Evolutionary conservation across 306 rosid species (phyloP).

Genomic region (Fragaria nilgerrensis): DNA sequence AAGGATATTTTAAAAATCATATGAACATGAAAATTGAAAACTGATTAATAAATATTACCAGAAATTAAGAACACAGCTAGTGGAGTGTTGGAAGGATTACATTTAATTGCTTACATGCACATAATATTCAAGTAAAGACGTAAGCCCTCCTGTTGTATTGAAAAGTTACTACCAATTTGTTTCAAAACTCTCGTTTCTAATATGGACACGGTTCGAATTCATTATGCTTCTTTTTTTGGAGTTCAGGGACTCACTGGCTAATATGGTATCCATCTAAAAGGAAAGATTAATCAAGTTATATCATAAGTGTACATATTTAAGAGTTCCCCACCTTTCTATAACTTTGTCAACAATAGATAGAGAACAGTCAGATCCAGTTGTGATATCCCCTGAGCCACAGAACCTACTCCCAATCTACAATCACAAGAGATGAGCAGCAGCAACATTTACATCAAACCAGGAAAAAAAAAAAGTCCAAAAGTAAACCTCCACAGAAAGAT

Average conservation of each 20-base stretch:
- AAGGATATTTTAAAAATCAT: not conserved
- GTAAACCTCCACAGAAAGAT: not conserved
- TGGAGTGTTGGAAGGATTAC: not conserved
- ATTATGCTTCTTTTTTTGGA: not conserved
- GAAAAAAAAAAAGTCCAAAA: not conserved
- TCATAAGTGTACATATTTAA: not conserved
- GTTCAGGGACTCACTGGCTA: not conserved
- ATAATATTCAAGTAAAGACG: not conserved
- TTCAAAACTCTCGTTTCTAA: not conserved
- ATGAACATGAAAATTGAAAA: not conserved
- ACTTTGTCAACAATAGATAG: constrained; percentile 39
- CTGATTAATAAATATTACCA: not conserved
- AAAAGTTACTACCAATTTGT: not conserved
- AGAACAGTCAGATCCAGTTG: constrained; percentile 32
- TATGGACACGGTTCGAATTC: not conserved
- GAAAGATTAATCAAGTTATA: not conserved
- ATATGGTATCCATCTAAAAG: not conserved
- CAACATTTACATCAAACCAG: constrained; percentile 7
- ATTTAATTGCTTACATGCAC: not conserved
- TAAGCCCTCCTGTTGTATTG: not conserved
- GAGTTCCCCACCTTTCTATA: constrained; percentile 61
- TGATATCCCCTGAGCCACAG: constrained; percentile 39
- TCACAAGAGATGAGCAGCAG: constrained; percentile 25
- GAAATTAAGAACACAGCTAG: not conserved
- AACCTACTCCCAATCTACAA: constrained; percentile 53